phyloP scores from a whole-genome alignment of 148 eudicot genomes.

The Amaranthus palmeri region DNA sequence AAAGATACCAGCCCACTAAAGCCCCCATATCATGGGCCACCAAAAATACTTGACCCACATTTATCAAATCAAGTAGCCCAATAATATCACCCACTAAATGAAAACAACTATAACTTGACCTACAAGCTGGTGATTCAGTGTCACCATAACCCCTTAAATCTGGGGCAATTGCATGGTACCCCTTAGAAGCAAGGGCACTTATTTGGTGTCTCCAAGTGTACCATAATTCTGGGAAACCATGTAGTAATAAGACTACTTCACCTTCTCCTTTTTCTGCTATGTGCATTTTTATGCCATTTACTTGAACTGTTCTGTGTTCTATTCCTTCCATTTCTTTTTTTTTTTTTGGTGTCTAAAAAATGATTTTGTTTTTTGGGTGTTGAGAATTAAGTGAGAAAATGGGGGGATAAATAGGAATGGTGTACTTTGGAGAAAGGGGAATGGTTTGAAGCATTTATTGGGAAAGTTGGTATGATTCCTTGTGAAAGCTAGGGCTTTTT shows the following conservation, averaged over 20 bases:
- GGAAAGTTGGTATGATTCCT: too few relatives aligned
- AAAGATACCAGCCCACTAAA: slow-evolving; percentile 26
- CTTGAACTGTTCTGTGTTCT: slow-evolving; percentile 25
- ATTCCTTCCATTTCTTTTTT: slow-evolving; percentile 19
- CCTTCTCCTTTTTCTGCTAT: slow-evolving; percentile 12
- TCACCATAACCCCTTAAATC: slow-evolving; percentile 44
- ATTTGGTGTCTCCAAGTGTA: slow-evolving; percentile 46
- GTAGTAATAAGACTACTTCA: slow-evolving; percentile 33
- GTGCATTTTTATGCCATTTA: slow-evolving; percentile 32
- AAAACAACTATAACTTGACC: slow-evolving; percentile 20
- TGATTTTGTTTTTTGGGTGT: too few relatives aligned
- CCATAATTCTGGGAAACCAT: slow-evolving; percentile 47
- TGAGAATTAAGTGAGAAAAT: too few relatives aligned
- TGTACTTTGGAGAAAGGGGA: too few relatives aligned
- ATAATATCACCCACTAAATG: slow-evolving; percentile 36
- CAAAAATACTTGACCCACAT: slow-evolving; percentile 25
- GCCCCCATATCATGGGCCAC: slow-evolving; percentile 44
- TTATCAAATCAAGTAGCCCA: slow-evolving; percentile 20
- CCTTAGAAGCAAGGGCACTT: slow-evolving; percentile 20
- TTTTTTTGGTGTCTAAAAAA: too few relatives aligned
- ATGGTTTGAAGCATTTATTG: too few relatives aligned
- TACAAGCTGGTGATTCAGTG: slow-evolving; percentile 30
- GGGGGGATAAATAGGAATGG: too few relatives aligned
- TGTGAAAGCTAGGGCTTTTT: too few relatives aligned
- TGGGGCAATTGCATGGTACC: slow-evolving; percentile 39